Conservation (phyloP, 345 rosid genomes). For the Gossypium rotundifolium region DNA sequence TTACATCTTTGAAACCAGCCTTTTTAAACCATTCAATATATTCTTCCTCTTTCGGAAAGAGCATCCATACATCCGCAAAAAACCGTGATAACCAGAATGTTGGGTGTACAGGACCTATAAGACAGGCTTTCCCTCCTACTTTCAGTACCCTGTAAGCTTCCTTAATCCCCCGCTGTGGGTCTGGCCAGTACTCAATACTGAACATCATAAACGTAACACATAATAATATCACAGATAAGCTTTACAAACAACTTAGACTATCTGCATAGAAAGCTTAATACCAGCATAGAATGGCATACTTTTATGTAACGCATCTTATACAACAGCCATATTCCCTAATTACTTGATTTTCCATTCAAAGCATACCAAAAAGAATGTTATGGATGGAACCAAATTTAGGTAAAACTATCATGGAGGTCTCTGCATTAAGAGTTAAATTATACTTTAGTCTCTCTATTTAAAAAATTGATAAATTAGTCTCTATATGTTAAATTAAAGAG, state of each 20-base stretch:
- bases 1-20: slow-evolving; percentile 89
- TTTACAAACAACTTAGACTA: background rate
- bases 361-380: too few species aligned
- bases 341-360: too few species aligned
- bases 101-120: slow-evolving; percentile 95
- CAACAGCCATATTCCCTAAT: too few species aligned
- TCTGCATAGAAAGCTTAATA: too few species aligned
- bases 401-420: too few species aligned
- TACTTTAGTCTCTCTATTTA: accelerated
- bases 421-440: too few species aligned
- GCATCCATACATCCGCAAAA: slow-evolving; percentile 98
- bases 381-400: too few species aligned
- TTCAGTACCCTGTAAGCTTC: slow-evolving; percentile 98
- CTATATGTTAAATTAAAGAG: too few species aligned
- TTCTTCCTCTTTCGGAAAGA: slow-evolving; percentile 98
- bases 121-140: slow-evolving; percentile 83
- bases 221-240: background rate
- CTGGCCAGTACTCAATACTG: slow-evolving; percentile 99
- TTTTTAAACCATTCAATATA: slow-evolving; percentile 89
- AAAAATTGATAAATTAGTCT: too few species aligned
- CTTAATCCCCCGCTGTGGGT: slow-evolving; percentile 89
- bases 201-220: background rate
- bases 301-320: too few species aligned
- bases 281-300: too few species aligned
- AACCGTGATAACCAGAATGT: slow-evolving; percentile 93